These are phyloP conservation scores for Ilyonectria mors-panacis DNA, from an alignment of 2,329 filamentous ascomycete species.

Conservation along the genomic window DNA sequence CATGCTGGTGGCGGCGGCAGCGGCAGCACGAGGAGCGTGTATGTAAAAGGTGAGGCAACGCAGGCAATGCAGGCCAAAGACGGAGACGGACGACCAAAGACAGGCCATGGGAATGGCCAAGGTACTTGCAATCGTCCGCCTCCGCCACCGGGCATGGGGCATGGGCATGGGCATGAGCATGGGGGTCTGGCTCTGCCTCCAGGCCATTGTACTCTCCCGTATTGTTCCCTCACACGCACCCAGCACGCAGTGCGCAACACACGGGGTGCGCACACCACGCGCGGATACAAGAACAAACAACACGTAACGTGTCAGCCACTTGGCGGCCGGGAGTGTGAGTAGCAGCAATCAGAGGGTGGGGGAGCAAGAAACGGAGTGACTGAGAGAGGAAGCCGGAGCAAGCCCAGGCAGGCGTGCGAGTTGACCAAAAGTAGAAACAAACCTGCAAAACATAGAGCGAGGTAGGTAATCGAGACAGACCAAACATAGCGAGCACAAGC, in stretches of 20 bases:
- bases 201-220: background rate
- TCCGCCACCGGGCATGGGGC: constrained; percentile 20
- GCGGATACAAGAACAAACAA: constrained; percentile 26
- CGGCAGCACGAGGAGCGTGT: constrained; percentile 16
- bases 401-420: background rate
- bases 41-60: constrained; percentile 10
- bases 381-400: background rate
- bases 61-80: constrained; percentile 1
- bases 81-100: constrained; percentile 6
- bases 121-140: constrained; percentile 18
- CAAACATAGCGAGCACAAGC: background rate
- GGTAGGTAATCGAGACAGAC: background rate
- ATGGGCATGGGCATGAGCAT: constrained; percentile 13
- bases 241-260: constrained; percentile 7
- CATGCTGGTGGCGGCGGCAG: constrained; percentile 11
- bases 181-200: background rate
- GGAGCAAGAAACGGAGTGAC: background rate
- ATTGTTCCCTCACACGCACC: constrained; percentile 16
- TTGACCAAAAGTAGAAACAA: background rate
- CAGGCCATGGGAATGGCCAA: background rate
- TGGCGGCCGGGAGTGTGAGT: constrained; percentile 1
- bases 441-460: background rate
- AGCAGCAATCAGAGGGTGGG: background rate
- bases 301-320: constrained; percentile 7
- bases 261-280: constrained; percentile 8